A percentile compares a stretch with the other conserved stretches of the same genome.
Evolutionary conservation across 331 rosid genomes (phyloP).

Genomic region (Spiraea crenata): DNA sequence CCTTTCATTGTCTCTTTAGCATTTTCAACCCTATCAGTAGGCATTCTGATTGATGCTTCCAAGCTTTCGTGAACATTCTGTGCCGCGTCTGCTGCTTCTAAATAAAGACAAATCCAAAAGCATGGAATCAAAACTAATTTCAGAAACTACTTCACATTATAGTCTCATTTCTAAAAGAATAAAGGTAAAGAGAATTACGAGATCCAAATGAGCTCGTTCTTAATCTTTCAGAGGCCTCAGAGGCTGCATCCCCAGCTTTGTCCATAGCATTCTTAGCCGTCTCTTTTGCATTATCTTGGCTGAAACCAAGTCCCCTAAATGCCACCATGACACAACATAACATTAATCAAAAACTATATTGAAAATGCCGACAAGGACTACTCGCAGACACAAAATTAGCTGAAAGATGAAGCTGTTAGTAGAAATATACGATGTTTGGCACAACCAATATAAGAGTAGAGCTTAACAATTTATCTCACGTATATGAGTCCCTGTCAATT

Average conservation of each 20-base stretch:
- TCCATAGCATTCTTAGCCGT: constrained; percentile 17
- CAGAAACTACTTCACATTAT: not conserved
- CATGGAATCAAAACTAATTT: not conserved
- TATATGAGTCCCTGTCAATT: too few species aligned
- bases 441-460: too few species aligned
- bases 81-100: constrained; percentile 9
- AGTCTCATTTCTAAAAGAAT: not conserved
- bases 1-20: not conserved
- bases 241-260: constrained; percentile 46
- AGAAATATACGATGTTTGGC: too few species aligned
- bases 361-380: not conserved
- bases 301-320: constrained; percentile 12
- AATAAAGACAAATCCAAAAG: not conserved
- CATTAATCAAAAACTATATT: constrained; percentile 6
- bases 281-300: constrained; percentile 16
- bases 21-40: not conserved
- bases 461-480: too few species aligned
- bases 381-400: not conserved
- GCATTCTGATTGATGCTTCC: not conserved
- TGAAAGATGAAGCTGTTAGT: not conserved
- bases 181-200: constrained; percentile 25
- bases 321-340: constrained; percentile 21
- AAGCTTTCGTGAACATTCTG: constrained; percentile 22
- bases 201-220: constrained; percentile 36
- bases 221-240: constrained; percentile 27